These are phyloP conservation scores for Tillandsia leiboldiana DNA, from an alignment of 176 grass and related monocot species.

Conservation along the genomic window DNA sequence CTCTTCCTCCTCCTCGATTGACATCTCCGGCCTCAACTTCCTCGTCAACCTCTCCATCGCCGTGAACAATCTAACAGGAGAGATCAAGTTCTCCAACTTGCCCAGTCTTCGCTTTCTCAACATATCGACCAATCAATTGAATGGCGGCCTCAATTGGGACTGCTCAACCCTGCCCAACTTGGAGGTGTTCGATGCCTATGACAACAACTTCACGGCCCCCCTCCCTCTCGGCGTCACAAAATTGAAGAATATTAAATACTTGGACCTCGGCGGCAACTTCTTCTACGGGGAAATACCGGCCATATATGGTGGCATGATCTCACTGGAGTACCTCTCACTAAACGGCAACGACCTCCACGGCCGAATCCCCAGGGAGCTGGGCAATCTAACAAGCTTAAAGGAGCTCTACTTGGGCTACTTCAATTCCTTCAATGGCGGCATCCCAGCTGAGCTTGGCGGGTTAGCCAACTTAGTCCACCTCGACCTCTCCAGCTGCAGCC, in stretches of 20 bases:
- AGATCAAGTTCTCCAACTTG: constrained; percentile 20
- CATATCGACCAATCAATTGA: constrained; percentile 64
- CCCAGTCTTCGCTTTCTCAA: constrained; percentile 49
- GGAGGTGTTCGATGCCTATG: constrained; percentile 88
- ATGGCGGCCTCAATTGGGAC: constrained; percentile 62
- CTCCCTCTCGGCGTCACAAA: constrained; percentile 38
- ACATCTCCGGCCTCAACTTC: constrained; percentile 33
- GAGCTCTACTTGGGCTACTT: constrained; percentile 89
- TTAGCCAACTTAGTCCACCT: constrained; percentile 38
- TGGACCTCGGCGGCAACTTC: constrained; percentile 93
- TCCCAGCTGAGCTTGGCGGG: constrained; percentile 46
- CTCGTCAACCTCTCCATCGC: constrained; percentile 59
- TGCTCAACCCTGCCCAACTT: constrained; percentile 35
- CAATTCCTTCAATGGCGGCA: constrained; percentile 61
- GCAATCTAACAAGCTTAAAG: constrained; percentile 52
- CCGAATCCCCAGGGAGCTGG: constrained; percentile 47
- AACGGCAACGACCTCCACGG: constrained; percentile 85
- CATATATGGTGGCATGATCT: constrained; percentile 47
- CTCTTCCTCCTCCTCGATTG: constrained; percentile 29
- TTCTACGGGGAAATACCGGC: constrained; percentile 54
- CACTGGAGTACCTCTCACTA: constrained; percentile 78
- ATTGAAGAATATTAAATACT: constrained; percentile 45
- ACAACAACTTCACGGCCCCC: constrained; percentile 82
- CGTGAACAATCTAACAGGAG: constrained; percentile 55
- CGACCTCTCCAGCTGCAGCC: constrained; percentile 70